Percentiles rank a stretch among this genome's conserved stretches.
Conservation (phyloP, 306 rosid genomes). For the Lathyrus oleraceus region DNA sequence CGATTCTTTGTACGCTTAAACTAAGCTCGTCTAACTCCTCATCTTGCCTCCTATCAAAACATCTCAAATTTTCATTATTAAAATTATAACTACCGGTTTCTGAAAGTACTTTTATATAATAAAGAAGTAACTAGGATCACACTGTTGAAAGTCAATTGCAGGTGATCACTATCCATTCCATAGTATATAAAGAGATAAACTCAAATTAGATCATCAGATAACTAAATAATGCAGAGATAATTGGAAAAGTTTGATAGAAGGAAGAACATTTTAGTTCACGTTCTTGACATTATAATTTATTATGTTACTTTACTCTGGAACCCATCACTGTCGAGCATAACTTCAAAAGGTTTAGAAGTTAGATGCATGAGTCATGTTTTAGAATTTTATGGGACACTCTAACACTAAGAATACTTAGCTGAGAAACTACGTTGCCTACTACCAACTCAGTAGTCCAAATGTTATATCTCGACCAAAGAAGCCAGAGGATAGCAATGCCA, state of each 20-base stretch:
- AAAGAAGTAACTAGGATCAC: background rate
- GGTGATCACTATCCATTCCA: background rate
- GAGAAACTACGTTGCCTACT: background rate
- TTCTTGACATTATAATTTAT: background rate
- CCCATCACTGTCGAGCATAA: background rate
- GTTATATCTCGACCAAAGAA: background rate
- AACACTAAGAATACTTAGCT: background rate
- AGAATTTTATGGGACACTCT: background rate
- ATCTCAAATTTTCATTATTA: conserved; percentile 30
- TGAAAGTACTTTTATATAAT: background rate
- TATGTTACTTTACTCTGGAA: background rate
- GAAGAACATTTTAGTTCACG: background rate
- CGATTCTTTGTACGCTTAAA: conserved; percentile 87
- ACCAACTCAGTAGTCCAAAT: background rate
- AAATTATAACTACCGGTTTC: conserved; percentile 11
- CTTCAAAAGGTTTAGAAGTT: background rate
- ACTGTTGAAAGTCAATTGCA: background rate
- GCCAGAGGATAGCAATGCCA: background rate
- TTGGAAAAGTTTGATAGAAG: background rate
- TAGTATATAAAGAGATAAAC: background rate
- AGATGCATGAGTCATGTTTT: background rate
- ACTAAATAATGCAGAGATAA: background rate
- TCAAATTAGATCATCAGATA: background rate
- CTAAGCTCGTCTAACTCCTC: conserved; percentile 96
- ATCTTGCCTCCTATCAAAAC: conserved; percentile 74